phyloP scores from a whole-genome alignment of 2,329 filamentous ascomycete species.

The Scortechinia acanthostroma region DNA sequence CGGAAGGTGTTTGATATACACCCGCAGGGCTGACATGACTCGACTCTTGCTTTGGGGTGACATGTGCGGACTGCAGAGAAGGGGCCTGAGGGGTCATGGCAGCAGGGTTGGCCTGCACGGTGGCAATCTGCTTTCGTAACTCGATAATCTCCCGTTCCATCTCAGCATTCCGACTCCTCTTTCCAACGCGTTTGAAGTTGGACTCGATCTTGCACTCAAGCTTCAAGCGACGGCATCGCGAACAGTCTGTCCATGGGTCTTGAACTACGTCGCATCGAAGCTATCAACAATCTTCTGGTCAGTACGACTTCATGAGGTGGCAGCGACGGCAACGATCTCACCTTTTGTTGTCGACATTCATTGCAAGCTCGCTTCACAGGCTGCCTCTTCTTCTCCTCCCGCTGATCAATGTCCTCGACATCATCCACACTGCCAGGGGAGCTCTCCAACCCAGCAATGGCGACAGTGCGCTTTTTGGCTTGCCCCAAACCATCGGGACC shows the following conservation, averaged over 20 bases:
- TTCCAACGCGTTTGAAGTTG: constrained; percentile 63
- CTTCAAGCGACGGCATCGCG: constrained; percentile 52
- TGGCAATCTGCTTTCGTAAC: constrained; percentile 29
- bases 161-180: constrained; percentile 58
- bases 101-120: constrained; percentile 15
- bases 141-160: constrained; percentile 51
- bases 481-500: constrained; percentile 1
- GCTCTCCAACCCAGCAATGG: neutral
- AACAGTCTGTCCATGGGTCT: constrained; percentile 54
- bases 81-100: constrained; percentile 12
- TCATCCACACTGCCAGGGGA: constrained; percentile 1
- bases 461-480: neutral
- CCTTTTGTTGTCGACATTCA: constrained; percentile 66
- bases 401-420: neutral
- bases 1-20: constrained; percentile 4
- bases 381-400: neutral
- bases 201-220: constrained; percentile 61
- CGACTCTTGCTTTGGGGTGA: constrained; percentile 6
- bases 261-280: constrained; percentile 61
- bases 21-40: constrained; percentile 5
- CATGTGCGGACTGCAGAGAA: constrained; percentile 11
- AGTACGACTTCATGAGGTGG: too few relatives aligned
- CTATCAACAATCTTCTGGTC: too few relatives aligned
- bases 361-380: constrained; percentile 56
- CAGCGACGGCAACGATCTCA: constrained; percentile 22